Conservation (phyloP, 345 rosid species). For the Barbarea vulgaris region DNA sequence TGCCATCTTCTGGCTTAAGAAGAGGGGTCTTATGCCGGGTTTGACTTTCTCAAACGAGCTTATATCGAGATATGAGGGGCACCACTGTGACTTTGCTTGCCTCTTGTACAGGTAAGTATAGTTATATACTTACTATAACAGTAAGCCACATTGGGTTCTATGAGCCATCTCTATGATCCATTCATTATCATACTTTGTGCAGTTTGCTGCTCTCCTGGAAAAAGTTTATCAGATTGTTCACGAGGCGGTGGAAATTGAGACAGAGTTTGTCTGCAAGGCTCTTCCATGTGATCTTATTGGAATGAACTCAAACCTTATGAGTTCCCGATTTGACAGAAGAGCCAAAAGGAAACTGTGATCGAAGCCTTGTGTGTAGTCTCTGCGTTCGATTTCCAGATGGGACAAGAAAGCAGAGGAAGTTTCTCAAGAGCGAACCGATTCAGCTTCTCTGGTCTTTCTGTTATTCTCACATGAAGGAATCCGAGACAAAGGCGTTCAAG, state of each 20-base stretch:
- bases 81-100: constrained; percentile 97
- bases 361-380: no score
- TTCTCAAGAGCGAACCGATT: no score
- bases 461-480: no score
- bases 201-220: constrained; percentile 63
- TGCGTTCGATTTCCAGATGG: no score
- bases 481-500: no score
- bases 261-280: constrained; percentile 83
- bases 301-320: constrained; percentile 88
- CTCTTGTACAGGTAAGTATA: constrained; percentile 68
- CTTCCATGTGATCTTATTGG: constrained; percentile 90
- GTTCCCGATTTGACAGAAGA: no score
- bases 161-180: not conserved
- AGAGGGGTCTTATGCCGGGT: constrained; percentile 97
- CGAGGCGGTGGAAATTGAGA: constrained; percentile 91
- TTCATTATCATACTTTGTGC: constrained; percentile 22
- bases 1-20: constrained; percentile 94
- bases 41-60: constrained; percentile 93
- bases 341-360: no score
- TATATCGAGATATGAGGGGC: constrained; percentile 91
- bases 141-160: constrained; percentile 2
- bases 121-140: not conserved
- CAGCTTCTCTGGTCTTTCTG: no score
- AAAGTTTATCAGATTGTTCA: constrained; percentile 67
- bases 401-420: no score